A percentile compares a stretch with the other conserved stretches of the same genome.
phyloP scores from a whole-genome alignment of 2,329 filamentous ascomycete genomes.

The Graphilbum sp. region DNA sequence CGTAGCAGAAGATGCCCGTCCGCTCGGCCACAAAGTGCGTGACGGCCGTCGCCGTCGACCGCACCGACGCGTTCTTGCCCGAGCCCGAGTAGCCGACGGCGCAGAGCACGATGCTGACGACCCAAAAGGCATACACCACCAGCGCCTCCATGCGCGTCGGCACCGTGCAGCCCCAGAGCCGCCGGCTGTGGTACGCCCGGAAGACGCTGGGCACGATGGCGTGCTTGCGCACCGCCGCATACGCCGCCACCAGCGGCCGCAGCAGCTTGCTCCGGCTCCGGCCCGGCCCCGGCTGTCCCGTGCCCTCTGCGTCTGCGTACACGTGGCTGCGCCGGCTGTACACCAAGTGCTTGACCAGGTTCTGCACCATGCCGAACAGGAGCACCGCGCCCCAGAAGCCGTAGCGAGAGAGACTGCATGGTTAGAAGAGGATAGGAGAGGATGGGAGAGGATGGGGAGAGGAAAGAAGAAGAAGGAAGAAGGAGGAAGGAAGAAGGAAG shows the following conservation, averaged over 20 bases:
- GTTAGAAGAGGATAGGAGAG: not conserved
- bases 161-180: constrained; percentile 9
- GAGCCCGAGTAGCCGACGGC: not conserved
- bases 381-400: constrained; percentile 3
- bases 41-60: constrained; percentile 3
- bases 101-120: constrained; percentile 5
- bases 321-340: not conserved
- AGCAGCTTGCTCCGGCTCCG: not conserved
- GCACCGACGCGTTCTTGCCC: not conserved
- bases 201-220: constrained; percentile 6
- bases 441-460: no score
- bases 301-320: not conserved
- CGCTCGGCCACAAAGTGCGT: constrained; percentile 9
- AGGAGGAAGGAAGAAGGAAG: no score
- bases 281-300: not conserved
- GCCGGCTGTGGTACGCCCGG: constrained; percentile 6
- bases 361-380: constrained; percentile 2
- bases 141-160: constrained; percentile 9
- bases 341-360: not conserved
- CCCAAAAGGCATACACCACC: constrained; percentile 8
- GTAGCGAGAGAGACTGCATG: not conserved
- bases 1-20: constrained; percentile 8
- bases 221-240: constrained; percentile 6
- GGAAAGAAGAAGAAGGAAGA: no score
- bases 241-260: not conserved